Evolutionary conservation across 306 rosid genomes (phyloP), one percentile per base, ranked within the genome.

Genomic region (Quercus bicolor): DNA sequence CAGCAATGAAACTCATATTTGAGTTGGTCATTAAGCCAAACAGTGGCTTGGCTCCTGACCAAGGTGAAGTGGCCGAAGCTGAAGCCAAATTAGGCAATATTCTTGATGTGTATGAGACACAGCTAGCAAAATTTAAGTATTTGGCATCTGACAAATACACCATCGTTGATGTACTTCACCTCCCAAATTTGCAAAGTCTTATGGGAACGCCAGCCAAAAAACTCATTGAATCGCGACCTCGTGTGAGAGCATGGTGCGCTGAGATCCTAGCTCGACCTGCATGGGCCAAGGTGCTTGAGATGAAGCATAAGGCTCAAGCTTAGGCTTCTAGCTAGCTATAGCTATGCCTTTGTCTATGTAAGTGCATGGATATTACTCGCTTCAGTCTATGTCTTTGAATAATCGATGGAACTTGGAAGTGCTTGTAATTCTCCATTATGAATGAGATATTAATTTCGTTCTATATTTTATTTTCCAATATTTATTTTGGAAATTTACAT

Each of bases 231-330:
- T 55, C 60, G 19, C 16, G 21, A 55, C 20, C 21, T 21, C 54
- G 16, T 6, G 52, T 33, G 19, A 6, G 29, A 19, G 52, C 77
- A 1, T 74, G 77, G 77, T 9, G 51, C 56, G n/a, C 48, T 61
- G 24, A 2, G 53, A n/a, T 74, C 10, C 16, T 74, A 7, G 56
- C 77, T 53, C 77, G 77, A 18, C 77, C 77, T 59, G 45, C 77
- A 24, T 56, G 66, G 53, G 52, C 77, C 33, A 74, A 74, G 68
- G 77, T 74, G 16, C 18, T 74, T 37, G 77, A 53, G 16, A 55
- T 74, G 45, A 55, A 18, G 21, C 20, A 55, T 15, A n/a, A 55
- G 21, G 60, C 60, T 55, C 23, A 55, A 55, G 60, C 21, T 9
- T 55, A 55, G 16, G 51, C 51, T 34, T 34, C 40, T 5, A 43